These are phyloP conservation scores for Antrodiella citrinella DNA, from an alignment of 768 basidiomycete species.

Conservation along the genomic window DNA sequence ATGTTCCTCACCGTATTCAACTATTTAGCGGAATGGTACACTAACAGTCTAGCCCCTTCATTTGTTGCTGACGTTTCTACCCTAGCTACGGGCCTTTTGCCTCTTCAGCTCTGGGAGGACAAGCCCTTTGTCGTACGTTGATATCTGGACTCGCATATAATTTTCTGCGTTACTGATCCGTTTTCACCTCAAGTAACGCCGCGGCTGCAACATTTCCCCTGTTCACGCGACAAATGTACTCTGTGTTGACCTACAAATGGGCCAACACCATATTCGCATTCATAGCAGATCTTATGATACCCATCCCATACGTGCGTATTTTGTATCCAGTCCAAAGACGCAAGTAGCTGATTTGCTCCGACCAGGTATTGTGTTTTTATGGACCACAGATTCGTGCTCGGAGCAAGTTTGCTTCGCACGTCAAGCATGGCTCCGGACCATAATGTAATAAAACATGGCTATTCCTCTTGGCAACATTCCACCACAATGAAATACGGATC, in stretches of 20 bases:
- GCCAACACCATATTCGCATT: slow-evolving; percentile 33
- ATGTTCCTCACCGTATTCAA: slow-evolving; percentile 38
- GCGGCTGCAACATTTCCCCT: slow-evolving; percentile 39
- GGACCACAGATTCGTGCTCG: slow-evolving; percentile 18
- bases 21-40: slow-evolving; percentile 45
- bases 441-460: too few relatives aligned
- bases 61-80: neutral
- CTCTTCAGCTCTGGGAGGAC: slow-evolving; percentile 47
- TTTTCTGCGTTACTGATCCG: too few relatives aligned
- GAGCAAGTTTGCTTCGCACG: slow-evolving; percentile 19
- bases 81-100: slow-evolving; percentile 37
- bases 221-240: slow-evolving; percentile 41
- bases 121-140: slow-evolving; percentile 35
- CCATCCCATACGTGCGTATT: slow-evolving; percentile 34
- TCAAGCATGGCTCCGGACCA: slow-evolving; percentile 7
- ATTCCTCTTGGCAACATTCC: too few relatives aligned
- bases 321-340: neutral
- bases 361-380: slow-evolving; percentile 18
- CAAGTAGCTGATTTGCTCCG: neutral
- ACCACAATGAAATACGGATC: too few relatives aligned
- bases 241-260: slow-evolving; percentile 40
- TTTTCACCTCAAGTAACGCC: slow-evolving; percentile 6
- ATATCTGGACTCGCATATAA: neutral
- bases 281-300: slow-evolving; percentile 34
- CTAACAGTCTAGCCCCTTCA: neutral